phyloP scores from a whole-genome alignment of 495 filamentous ascomycete species.

The Penicillium alfredii region DNA sequence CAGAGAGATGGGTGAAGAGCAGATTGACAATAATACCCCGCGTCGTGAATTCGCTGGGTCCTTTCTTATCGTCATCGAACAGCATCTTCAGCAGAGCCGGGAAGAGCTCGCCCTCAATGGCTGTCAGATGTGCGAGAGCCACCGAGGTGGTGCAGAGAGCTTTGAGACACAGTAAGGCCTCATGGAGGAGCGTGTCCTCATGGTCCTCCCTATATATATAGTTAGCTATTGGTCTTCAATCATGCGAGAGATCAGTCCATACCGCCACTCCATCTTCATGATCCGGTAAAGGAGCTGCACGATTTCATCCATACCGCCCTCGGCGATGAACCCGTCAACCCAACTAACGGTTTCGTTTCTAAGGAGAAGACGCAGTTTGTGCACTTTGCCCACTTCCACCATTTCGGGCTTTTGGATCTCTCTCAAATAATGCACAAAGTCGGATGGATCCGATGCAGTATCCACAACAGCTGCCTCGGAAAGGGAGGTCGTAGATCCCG shows the following conservation, averaged over 20 bases:
- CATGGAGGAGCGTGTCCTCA: conserved; percentile 87
- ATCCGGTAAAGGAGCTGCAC: conserved; percentile 80
- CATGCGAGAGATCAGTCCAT: conserved; percentile 26
- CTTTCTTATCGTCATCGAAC: conserved; percentile 95
- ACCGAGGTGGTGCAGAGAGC: conserved; percentile 86
- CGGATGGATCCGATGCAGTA: conserved; percentile 56
- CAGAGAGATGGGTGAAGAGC: conserved; percentile 75
- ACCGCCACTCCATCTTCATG: conserved; percentile 96
- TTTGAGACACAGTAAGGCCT: conserved; percentile 89
- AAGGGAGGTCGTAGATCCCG: conserved; percentile 36
- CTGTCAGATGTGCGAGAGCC: conserved; percentile 72
- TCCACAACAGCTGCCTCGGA: conserved; percentile 37
- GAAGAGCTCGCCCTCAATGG: conserved; percentile 75
- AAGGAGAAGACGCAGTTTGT: conserved; percentile 84
- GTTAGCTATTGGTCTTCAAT: conserved; percentile 9
- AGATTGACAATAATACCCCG: conserved; percentile 80
- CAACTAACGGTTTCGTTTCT: conserved; percentile 92
- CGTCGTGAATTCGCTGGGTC: conserved; percentile 92
- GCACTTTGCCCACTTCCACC: conserved; percentile 86
- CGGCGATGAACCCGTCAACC: conserved; percentile 84
- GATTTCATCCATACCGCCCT: conserved; percentile 90
- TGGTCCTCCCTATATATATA: conserved; percentile 76
- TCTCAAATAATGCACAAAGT: conserved; percentile 75
- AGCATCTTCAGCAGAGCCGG: conserved; percentile 81
- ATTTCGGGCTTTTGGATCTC: conserved; percentile 72